Evolutionary conservation across 1,284 basidiomycete genomes (phyloP).

Genomic region (Ceratobasidium theobromae): DNA sequence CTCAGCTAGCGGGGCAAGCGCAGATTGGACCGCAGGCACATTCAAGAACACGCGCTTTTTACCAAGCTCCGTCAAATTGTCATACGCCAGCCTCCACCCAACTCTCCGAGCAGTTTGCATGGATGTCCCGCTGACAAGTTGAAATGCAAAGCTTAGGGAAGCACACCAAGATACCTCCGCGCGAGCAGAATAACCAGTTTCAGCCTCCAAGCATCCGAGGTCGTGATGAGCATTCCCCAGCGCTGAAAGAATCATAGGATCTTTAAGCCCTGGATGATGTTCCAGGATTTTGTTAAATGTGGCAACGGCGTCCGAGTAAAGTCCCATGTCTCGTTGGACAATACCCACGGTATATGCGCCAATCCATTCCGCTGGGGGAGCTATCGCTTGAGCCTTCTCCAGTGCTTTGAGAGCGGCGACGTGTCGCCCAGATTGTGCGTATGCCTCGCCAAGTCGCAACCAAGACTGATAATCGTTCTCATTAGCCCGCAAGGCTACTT

Average conservation of each 20-base stretch:
- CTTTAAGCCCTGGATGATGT: slow-evolving; percentile 52
- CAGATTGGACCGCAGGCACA: slow-evolving; percentile 38
- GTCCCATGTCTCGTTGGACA: slow-evolving; percentile 78
- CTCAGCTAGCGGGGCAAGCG: slow-evolving; percentile 36
- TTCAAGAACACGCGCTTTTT: slow-evolving; percentile 42
- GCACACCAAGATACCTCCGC: slow-evolving; percentile 71
- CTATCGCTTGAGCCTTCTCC: slow-evolving; percentile 67
- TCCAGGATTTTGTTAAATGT: slow-evolving; percentile 64
- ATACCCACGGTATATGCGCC: slow-evolving; percentile 84
- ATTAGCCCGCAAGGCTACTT: slow-evolving; percentile 83
- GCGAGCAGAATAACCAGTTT: slow-evolving; percentile 70
- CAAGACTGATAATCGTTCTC: slow-evolving; percentile 78
- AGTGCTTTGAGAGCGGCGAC: slow-evolving; percentile 90
- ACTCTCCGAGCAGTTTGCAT: slow-evolving; percentile 63
- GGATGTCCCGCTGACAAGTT: slow-evolving; percentile 54
- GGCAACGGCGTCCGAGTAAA: slow-evolving; percentile 71
- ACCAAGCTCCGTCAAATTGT: slow-evolving; percentile 72
- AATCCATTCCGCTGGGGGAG: slow-evolving; percentile 75
- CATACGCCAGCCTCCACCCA: slow-evolving; percentile 85
- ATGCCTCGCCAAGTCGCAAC: slow-evolving; percentile 91
- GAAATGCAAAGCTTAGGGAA: slow-evolving; percentile 59
- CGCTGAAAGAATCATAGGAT: slow-evolving; percentile 72
- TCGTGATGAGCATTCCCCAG: slow-evolving; percentile 76
- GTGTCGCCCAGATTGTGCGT: slow-evolving; percentile 83
- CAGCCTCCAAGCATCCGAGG: slow-evolving; percentile 65